Conservation (phyloP, 495 filamentous ascomycete genomes). For the Entonaema liquescens region DNA sequence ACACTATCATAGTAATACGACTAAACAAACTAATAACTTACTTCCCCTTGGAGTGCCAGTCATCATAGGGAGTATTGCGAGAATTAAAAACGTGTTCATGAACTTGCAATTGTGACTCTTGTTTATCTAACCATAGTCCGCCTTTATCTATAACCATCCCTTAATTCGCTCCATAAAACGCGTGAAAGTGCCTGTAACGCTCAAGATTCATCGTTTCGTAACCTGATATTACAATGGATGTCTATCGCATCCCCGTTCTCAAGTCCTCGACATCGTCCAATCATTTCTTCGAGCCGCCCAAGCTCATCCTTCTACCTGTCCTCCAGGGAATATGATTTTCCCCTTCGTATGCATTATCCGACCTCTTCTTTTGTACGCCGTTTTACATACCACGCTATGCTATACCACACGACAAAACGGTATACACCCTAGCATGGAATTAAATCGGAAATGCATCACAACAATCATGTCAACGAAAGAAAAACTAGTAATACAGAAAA, state of each 20-base stretch:
- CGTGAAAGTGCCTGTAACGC: slow-evolving; percentile 7
- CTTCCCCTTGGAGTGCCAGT: not conserved
- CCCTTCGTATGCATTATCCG: slow-evolving; percentile 23
- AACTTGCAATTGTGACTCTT: slow-evolving; percentile 7
- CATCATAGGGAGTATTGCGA: not conserved
- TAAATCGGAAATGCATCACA: slow-evolving; percentile 4
- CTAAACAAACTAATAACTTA: slow-evolving; percentile 13
- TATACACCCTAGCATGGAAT: slow-evolving; percentile 1
- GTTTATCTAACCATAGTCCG: slow-evolving; percentile 22
- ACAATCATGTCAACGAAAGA: not conserved
- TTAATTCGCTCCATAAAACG: slow-evolving; percentile 11
- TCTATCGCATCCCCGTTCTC: not conserved
- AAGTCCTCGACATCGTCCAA: slow-evolving; percentile 13
- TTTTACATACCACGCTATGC: slow-evolving; percentile 18
- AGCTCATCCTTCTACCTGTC: slow-evolving; percentile 21
- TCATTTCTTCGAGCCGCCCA: slow-evolving; percentile 12
- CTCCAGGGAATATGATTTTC: slow-evolving; percentile 1
- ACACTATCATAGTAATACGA: slow-evolving; percentile 39
- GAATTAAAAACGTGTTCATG: not conserved
- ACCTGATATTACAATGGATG: slow-evolving; percentile 20
- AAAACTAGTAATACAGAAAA: slow-evolving; percentile 36
- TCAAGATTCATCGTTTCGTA: slow-evolving; percentile 13
- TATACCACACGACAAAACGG: slow-evolving; percentile 9
- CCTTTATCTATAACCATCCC: slow-evolving; percentile 14
- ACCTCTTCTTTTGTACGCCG: slow-evolving; percentile 28